Evolutionary conservation across 805 yeast species (phyloP).

Genomic region (Ogataea thermomethanolica): DNA sequence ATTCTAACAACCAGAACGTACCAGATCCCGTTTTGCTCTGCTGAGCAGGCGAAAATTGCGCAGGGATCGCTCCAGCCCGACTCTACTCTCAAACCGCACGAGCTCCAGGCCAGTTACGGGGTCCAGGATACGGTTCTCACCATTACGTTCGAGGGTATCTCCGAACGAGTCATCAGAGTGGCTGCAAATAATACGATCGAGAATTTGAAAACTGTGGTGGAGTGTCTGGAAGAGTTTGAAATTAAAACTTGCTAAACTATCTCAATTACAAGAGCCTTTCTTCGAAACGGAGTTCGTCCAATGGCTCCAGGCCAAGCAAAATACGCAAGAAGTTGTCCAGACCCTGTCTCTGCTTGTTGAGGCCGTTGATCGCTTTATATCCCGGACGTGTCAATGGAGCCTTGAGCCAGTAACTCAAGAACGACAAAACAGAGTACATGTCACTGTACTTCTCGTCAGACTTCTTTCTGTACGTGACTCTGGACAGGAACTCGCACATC

Average conservation of each 20-base stretch:
- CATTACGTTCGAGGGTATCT: conserved; percentile 53
- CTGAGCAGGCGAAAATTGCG: conserved; percentile 63
- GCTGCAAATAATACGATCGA: conserved; percentile 82
- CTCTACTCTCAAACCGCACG: conserved; percentile 72
- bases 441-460: conserved; percentile 45
- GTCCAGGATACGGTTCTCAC: conserved; percentile 36
- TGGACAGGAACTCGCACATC: conserved; percentile 83
- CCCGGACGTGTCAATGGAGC: conserved; percentile 95
- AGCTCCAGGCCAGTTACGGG: conserved; percentile 48
- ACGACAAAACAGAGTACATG: conserved; percentile 81
- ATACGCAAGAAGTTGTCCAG: conserved; percentile 87
- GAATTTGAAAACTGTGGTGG: conserved; percentile 69
- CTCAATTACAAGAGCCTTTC: conserved; percentile 58
- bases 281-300: conserved; percentile 90
- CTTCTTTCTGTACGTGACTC: conserved; percentile 73
- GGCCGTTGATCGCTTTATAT: conserved; percentile 83
- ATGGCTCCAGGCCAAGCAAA: conserved; percentile 84
- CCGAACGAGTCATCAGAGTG: conserved; percentile 76
- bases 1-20: conserved; percentile 4
- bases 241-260: conserved; percentile 14
- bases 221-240: conserved; percentile 73
- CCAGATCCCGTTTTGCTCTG: conserved; percentile 59
- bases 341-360: conserved; percentile 92
- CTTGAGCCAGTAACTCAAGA: conserved; percentile 92
- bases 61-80: conserved; percentile 63